Base-by-base conservation (phyloP, 768 basidiomycete species). In the Sporobolomyces roseus region DNA sequence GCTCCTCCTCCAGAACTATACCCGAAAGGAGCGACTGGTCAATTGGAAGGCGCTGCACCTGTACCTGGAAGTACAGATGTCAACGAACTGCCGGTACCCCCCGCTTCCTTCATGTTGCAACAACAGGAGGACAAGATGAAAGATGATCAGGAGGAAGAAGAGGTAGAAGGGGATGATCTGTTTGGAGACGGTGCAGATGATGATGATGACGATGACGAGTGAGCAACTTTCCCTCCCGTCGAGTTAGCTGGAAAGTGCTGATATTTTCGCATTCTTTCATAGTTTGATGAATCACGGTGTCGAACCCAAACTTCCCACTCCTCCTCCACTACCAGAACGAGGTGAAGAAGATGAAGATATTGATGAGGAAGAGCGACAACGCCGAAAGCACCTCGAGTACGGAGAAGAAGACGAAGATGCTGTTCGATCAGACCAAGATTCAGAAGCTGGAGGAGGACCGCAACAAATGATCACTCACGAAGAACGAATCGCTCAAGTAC, bases 261-360 rank as follows among this genome's bases (percentile, higher is more conserved):
- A 13, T n/a, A 25, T 33, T 32, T 16, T 32, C 48, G 23, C 25
- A 8, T 30, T 14, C 10, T 25, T 38, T 12, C 60, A n/a, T n/a
- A 68, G 67, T 21, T 23, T 32, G 14, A 59, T 58, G 49, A 32
- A 51, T 14, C 49, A 45, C 19, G 21, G 25, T 13, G 25, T 23
- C 25, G 51, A 33, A 6, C 41, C 49, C 3, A 13, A 21, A 33
- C 32, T 30, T 1, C 32, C 38, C 8, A 43, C 61, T 7, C 30
- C 61, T 0, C 41, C 41, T 2, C 36, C 45, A 7, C 21, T 32
- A 46, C 45, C 38, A 17, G 38, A 9, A 41, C 38, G 17, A 41
- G 38, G 17, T 9, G 38, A 41, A 41, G 23, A 27, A 9, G 74
- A 72, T 23, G 90, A 89, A 59, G 81, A 85, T 23, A 80, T 90